phyloP scores from a whole-genome alignment of 148 eudicot genomes.

The Diospyros kaki region DNA sequence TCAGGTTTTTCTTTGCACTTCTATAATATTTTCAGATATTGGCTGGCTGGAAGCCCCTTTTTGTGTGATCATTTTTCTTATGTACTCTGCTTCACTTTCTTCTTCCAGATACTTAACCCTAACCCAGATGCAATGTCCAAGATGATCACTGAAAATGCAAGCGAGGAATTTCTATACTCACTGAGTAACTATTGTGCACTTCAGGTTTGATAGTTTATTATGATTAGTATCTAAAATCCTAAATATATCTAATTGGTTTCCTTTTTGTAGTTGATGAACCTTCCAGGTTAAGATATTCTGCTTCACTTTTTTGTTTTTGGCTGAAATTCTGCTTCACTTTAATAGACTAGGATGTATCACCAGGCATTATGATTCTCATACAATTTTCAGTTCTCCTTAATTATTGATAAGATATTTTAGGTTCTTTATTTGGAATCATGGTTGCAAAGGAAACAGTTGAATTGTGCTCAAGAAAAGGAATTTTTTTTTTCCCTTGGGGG shows the following conservation, averaged over 20 bases:
- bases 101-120: slow-evolving; percentile 87
- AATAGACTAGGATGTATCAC: too few species aligned
- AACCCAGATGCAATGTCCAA: slow-evolving; percentile 99
- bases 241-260: not conserved
- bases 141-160: slow-evolving; percentile 95
- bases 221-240: slow-evolving; percentile 2
- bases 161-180: slow-evolving; percentile 87
- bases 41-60: not conserved
- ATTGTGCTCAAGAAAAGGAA: too few species aligned
- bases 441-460: too few species aligned
- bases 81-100: slow-evolving; percentile 4
- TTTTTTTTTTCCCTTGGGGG: too few species aligned
- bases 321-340: not conserved
- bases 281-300: not conserved
- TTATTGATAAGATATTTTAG: too few species aligned
- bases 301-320: not conserved
- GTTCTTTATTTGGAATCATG: too few species aligned
- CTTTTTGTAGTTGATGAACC: not conserved
- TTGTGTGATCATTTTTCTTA: not conserved
- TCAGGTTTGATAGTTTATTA: slow-evolving; percentile 58
- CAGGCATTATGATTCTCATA: too few species aligned
- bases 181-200: slow-evolving; percentile 97
- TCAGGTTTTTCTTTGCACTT: slow-evolving; percentile 45
- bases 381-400: too few species aligned
- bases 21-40: not conserved